Evolutionary conservation across 257 asterid genomes (phyloP).

Genomic region (Fraxinus anomala): DNA sequence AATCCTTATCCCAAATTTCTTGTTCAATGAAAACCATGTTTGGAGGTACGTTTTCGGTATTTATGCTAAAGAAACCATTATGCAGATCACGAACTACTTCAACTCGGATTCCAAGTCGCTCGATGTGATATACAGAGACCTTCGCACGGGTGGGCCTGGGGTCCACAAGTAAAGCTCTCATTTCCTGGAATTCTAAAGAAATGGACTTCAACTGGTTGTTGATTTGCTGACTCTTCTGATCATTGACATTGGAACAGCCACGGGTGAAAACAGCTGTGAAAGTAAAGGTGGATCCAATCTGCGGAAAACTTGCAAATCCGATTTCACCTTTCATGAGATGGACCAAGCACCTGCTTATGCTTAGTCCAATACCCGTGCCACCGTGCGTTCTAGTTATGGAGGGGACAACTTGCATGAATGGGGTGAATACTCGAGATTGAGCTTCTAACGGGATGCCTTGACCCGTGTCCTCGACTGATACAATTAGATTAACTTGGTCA

Average conservation of each 20-base stretch:
- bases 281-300: slow-evolving; percentile 80
- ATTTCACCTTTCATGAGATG: slow-evolving; percentile 97
- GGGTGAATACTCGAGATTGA: slow-evolving; percentile 75
- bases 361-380: slow-evolving; percentile 93
- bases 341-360: slow-evolving; percentile 96
- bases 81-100: slow-evolving; percentile 53
- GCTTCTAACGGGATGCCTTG: slow-evolving; percentile 85
- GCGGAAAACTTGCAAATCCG: slow-evolving; percentile 74
- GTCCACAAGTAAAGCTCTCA: slow-evolving; percentile 79
- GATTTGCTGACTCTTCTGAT: slow-evolving; percentile 36
- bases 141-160: slow-evolving; percentile 65
- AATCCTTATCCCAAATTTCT: slow-evolving; percentile 70
- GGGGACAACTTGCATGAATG: slow-evolving; percentile 97
- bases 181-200: slow-evolving; percentile 65
- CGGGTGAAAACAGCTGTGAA: slow-evolving; percentile 77
- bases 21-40: slow-evolving; percentile 70
- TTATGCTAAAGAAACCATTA: slow-evolving; percentile 29
- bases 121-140: slow-evolving; percentile 76
- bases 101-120: slow-evolving; percentile 71
- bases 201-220: slow-evolving; percentile 34
- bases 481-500: slow-evolving; percentile 64
- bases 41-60: slow-evolving; percentile 23
- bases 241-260: slow-evolving; percentile 39
- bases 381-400: slow-evolving; percentile 87
- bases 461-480: slow-evolving; percentile 97